Evolutionary conservation across 768 basidiomycete species (phyloP).

Genomic region (Leccinum olivaceopallidum): DNA sequence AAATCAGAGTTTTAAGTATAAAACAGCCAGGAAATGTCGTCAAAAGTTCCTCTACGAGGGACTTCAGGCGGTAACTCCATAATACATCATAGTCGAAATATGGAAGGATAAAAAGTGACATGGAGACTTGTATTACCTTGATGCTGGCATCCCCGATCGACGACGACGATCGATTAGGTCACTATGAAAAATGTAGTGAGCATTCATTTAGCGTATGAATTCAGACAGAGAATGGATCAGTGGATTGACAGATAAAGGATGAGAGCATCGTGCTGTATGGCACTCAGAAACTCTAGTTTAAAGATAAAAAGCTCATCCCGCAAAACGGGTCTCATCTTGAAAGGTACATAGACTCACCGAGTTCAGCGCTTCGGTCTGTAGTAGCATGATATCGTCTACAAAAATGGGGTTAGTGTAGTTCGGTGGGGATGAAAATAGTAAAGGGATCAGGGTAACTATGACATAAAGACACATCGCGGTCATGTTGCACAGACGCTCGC

Average conservation of each 20-base stretch:
- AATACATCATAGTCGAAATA: slow-evolving; percentile 22
- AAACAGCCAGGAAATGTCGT: slow-evolving; percentile 83
- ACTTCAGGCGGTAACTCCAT: slow-evolving; percentile 90
- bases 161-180: background rate
- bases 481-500: slow-evolving; percentile 50
- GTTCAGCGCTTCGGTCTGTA: background rate
- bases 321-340: slow-evolving; percentile 10
- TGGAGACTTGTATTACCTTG: slow-evolving; percentile 6
- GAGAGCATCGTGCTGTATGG: slow-evolving; percentile 66
- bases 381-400: background rate
- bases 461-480: slow-evolving; percentile 63
- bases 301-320: slow-evolving; percentile 63
- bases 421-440: slow-evolving; percentile 8
- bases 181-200: slow-evolving; percentile 13
- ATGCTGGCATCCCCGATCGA: background rate
- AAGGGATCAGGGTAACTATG: slow-evolving; percentile 91
- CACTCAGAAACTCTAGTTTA: slow-evolving; percentile 97
- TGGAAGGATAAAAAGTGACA: background rate
- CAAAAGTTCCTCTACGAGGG: slow-evolving; percentile 43
- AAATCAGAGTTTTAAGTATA: slow-evolving; percentile 53
- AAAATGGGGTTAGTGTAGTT: slow-evolving; percentile 9
- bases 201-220: background rate
- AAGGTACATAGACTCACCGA: slow-evolving; percentile 10
- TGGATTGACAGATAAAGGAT: slow-evolving; percentile 55
- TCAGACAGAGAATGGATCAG: slow-evolving; percentile 44